A percentile compares a stretch with the other conserved stretches of the same genome.
Evolutionary conservation across 805 yeast genomes (phyloP).

Genomic region (Starmerella powellii): DNA sequence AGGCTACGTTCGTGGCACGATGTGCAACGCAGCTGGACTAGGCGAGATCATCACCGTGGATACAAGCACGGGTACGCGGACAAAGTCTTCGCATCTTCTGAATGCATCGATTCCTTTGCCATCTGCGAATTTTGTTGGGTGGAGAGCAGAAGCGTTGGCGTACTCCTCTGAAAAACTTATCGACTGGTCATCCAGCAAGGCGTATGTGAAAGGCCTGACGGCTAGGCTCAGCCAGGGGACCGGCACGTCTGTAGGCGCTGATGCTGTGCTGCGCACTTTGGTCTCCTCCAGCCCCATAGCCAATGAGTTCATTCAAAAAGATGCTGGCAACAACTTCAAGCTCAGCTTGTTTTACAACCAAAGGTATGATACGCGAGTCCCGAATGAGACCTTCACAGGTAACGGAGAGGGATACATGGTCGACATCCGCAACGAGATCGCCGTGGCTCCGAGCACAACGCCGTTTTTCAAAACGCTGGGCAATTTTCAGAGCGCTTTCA

Average conservation of each 20-base stretch:
- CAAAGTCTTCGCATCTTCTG: constrained; percentile 42
- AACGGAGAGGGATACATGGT: constrained; percentile 34
- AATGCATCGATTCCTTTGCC: constrained; percentile 43
- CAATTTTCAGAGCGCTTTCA: constrained; percentile 29
- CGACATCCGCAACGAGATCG: constrained; percentile 37
- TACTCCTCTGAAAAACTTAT: constrained; percentile 41
- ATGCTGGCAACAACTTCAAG: constrained; percentile 54
- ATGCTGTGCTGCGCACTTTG: constrained; percentile 46
- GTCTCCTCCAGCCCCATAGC: constrained; percentile 37
- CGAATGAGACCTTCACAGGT: constrained; percentile 34
- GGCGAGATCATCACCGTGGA: constrained; percentile 50
- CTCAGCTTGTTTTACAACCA: constrained; percentile 38
- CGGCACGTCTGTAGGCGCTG: constrained; percentile 42
- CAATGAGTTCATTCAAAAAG: constrained; percentile 43
- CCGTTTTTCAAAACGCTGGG: constrained; percentile 29
- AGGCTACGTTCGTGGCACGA: constrained; percentile 71
- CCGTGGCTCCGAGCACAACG: constrained; percentile 28
- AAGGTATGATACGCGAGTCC: constrained; percentile 34
- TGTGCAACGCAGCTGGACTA: constrained; percentile 51
- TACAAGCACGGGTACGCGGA: constrained; percentile 49
- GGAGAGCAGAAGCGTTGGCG: constrained; percentile 43
- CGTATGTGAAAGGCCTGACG: constrained; percentile 36
- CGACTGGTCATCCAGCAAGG: constrained; percentile 45
- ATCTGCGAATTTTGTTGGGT: constrained; percentile 31
- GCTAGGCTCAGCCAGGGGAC: constrained; percentile 31